Evolutionary conservation across 768 basidiomycete species (phyloP).

Genomic region (Cystofilobasidium bisporidii): DNA sequence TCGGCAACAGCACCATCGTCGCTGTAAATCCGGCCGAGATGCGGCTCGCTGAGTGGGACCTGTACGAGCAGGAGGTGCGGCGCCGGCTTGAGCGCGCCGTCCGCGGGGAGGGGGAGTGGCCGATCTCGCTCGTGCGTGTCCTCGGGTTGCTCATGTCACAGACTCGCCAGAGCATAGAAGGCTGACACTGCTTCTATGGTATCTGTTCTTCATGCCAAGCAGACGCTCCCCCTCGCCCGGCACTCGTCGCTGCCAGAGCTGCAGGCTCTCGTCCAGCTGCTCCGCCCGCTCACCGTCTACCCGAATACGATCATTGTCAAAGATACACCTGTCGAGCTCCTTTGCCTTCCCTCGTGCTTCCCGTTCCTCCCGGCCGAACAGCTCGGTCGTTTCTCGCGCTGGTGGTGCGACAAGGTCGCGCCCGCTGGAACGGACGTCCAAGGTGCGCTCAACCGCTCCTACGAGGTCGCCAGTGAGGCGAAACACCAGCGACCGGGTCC

Average conservation of each 20-base stretch:
- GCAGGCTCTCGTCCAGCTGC: conserved; percentile 65
- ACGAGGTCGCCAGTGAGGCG: no score
- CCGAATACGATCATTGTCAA: conserved; percentile 58
- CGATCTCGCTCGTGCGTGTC: conserved; percentile 55
- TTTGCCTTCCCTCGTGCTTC: conserved; percentile 14
- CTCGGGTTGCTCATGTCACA: no score
- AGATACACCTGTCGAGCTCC: conserved; percentile 5
- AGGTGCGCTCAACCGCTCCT: no score
- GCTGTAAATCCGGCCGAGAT: conserved; percentile 76
- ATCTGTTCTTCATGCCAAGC: not conserved
- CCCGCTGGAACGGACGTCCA: no score
- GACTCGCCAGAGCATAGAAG: no score
- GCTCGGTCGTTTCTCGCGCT: not conserved
- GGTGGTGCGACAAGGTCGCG: not conserved
- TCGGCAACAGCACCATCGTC: conserved; percentile 47
- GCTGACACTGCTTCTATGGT: no score
- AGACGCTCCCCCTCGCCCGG: conserved; percentile 75
- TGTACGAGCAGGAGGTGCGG: conserved; percentile 45
- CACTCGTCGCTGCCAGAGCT: conserved; percentile 86
- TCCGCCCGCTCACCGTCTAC: conserved; percentile 63
- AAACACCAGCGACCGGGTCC: no score
- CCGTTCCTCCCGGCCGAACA: not conserved
- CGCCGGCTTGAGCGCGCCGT: conserved; percentile 42
- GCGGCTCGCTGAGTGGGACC: conserved; percentile 52
- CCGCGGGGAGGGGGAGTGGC: conserved; percentile 36